These are phyloP conservation scores for Mrakia blollopis DNA, from an alignment of 768 basidiomycete species.

Conservation along the genomic window DNA sequence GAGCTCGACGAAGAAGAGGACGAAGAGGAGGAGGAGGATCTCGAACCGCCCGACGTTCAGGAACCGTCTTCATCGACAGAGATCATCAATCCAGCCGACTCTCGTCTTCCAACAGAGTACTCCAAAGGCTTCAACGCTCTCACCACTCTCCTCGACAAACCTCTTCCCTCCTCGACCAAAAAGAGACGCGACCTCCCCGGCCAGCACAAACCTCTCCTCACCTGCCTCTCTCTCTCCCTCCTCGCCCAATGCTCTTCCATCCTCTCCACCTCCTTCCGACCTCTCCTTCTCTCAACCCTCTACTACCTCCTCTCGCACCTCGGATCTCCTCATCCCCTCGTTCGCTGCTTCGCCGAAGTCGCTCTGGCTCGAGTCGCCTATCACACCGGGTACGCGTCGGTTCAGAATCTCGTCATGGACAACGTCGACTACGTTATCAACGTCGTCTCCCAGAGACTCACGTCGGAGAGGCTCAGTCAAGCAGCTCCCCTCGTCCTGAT, in stretches of 20 bases:
- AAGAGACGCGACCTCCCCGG: slow-evolving; percentile 36
- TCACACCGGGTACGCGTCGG: slow-evolving; percentile 80
- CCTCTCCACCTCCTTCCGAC: slow-evolving; percentile 64
- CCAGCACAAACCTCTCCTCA: slow-evolving; percentile 61
- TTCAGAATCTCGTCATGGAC: slow-evolving; percentile 78
- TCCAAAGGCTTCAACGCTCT: slow-evolving; percentile 62
- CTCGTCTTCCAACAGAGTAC: slow-evolving; percentile 54
- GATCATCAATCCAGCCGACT: slow-evolving; percentile 36
- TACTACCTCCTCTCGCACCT: slow-evolving; percentile 85
- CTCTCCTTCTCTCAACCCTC: slow-evolving; percentile 67
- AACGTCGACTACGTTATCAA: slow-evolving; percentile 97
- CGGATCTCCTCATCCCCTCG: slow-evolving; percentile 55
- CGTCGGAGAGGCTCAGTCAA: slow-evolving; percentile 68
- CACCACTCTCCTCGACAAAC: slow-evolving; percentile 50
- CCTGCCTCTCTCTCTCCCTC: slow-evolving; percentile 64
- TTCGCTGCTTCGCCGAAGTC: slow-evolving; percentile 58
- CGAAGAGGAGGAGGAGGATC: slow-evolving; percentile 41
- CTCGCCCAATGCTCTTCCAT: slow-evolving; percentile 68
- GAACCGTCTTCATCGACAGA: slow-evolving; percentile 15
- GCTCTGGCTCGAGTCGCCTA: slow-evolving; percentile 65
- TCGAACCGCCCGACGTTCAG: slow-evolving; percentile 32
- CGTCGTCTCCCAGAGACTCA: slow-evolving; percentile 75
- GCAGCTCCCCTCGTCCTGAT: slow-evolving; percentile 84
- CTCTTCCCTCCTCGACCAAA: slow-evolving; percentile 36
- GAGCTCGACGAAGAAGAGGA: slow-evolving; percentile 67